Base-by-base conservation (phyloP, 1,284 basidiomycete genomes). In the Amylostereum areolatum region DNA sequence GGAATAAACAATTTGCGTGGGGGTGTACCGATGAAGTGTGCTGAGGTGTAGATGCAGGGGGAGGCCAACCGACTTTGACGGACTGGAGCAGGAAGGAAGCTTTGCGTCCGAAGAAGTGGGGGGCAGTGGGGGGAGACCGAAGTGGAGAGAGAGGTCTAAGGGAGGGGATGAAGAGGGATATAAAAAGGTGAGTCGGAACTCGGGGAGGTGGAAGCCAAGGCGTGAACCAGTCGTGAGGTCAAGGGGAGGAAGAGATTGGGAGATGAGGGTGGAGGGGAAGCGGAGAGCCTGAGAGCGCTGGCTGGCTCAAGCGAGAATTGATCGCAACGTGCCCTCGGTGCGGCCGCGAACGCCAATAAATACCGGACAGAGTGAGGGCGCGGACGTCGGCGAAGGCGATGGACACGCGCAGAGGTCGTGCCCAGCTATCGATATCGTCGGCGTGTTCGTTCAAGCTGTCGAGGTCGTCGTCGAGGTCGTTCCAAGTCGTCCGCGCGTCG, bases 301-400 rank as follows among this genome's bases (percentile, higher is more conserved):
- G 73, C 70, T 45, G 69, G 58, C 60, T 54, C 61, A 65, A 64
- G 66, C 60, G 64, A 64, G 62, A 62, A 71, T 81, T 78, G 74
- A 80, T 77, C 65, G 74, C 81, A 85, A 85, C 83, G 84, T 85
- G 83, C 77, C 80, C 77, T 69, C 64, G 64, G 72, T 63, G 66
- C 68, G 73, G 72, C 73, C 64, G 65, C 65, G 68, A 64, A 63
- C 63, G 61, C 63, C 60, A 60, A 60, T 57, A 54, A 46, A 43
- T 47, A 52, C 52, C 40, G 47, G 34, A 18, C 18, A 18, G 8
- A 9, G 9, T 35, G 9, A n/a, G n/a, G 34, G 34, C 34, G 34
- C 8, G 5, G 41, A 43, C 41, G 12, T 29, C 25, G 11, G 41
- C 41, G 8, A 25, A 18, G 18, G 46, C 32, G 32, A 43, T 52